Base-by-base conservation (phyloP, 2,329 filamentous ascomycete species). In the Aspergillus eucalypticola region DNA sequence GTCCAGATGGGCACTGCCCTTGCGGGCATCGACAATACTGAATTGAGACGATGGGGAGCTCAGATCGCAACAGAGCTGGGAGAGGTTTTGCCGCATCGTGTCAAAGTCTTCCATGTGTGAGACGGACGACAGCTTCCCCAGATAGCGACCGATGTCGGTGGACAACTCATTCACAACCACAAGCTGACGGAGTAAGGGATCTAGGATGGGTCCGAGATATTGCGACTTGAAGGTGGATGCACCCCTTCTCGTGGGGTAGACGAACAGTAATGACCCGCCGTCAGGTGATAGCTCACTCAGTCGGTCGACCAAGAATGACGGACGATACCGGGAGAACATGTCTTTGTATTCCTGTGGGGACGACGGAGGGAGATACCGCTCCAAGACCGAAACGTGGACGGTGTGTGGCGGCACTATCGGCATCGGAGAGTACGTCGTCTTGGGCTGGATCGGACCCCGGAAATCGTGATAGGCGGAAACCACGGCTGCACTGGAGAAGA, bases 351-450 rank as follows among this genome's bases (percentile, higher is more conserved):
- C 86, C 65, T 84, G 80, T 0, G 76, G 69, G 21, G 82, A 86
- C 0, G 84, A 81, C 2, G 86, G 86, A 17, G 86, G 86, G n/a
- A 89, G 85, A 70, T 87, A 88, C 39, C 86, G 83, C 73, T 89
- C 86, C 3, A 88, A 79, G 11, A 88, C 78, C 2, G 85, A 84
- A 42, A 88, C 76, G 57, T 88, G 81, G 62, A 88, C 84, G 53
- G 82, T 85, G 17, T 80, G 81, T 0, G 86, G 86, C 5, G 85
- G 83, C 1, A 87, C 86, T 46, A 87, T 81, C 2, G 85, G 84
- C 58, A 81, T 77, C 10, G 84, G 84, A 11, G 81, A 82, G 46
- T 82, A 78, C n/a, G 74, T 64, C 42, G 71, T 56, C n/a, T 71
- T 69, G 13, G 67, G 62, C 55, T 71, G 71, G 8, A 82, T 78